Percentiles rank a stretch among this genome's conserved stretches.
Evolutionary conservation across 345 rosid genomes (phyloP).

Genomic region (Abelmoschus esculentus): DNA sequence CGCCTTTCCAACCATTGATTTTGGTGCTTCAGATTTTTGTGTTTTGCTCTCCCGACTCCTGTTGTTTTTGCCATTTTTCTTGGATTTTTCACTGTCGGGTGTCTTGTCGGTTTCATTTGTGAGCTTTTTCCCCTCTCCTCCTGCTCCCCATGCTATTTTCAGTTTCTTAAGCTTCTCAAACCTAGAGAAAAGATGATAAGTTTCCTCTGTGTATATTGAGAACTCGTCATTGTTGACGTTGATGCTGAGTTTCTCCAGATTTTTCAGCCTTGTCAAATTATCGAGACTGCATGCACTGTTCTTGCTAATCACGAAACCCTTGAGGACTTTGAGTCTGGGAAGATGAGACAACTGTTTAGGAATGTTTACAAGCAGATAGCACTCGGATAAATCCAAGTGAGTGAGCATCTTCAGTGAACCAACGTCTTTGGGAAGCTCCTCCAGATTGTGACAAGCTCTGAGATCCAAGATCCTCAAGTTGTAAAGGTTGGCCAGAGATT

Average conservation of each 20-base stretch:
- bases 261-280: constrained; percentile 10
- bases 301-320: constrained; percentile 52
- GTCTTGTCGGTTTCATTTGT: not conserved
- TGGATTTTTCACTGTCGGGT: not conserved
- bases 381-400: constrained; percentile 48
- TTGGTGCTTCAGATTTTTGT: not conserved
- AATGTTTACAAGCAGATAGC: constrained; percentile 41
- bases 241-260: constrained; percentile 37
- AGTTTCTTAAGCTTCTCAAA: constrained; percentile 16
- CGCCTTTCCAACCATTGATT: not conserved
- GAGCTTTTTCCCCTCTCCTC: not conserved
- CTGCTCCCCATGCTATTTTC: constrained; percentile 39
- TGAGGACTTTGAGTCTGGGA: constrained; percentile 38
- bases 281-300: constrained; percentile 12
- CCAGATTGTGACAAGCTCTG: constrained; percentile 45
- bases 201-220: not conserved
- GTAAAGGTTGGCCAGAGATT: constrained; percentile 21
- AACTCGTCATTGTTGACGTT: constrained; percentile 11
- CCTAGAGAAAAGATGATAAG: not conserved
- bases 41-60: no score
- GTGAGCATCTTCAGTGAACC: constrained; percentile 31
- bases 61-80: not conserved
- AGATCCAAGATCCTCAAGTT: constrained; percentile 47
- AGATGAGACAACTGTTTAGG: constrained; percentile 39
- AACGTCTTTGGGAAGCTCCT: constrained; percentile 38